Conservation (phyloP, 495 filamentous ascomycete genomes). For the Hypoxylon crocopeplum region DNA sequence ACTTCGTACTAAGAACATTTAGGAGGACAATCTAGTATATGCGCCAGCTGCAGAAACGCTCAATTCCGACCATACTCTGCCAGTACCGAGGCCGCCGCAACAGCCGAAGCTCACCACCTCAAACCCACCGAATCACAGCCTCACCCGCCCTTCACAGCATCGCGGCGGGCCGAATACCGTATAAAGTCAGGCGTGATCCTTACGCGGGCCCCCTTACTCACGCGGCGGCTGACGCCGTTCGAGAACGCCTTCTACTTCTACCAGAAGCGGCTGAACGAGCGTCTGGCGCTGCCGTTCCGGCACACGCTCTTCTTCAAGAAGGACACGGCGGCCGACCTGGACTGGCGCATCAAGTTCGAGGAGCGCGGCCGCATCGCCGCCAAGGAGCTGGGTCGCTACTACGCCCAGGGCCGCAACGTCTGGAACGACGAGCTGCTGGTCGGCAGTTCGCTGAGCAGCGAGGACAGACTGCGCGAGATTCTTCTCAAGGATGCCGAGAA, state of each 20-base stretch:
- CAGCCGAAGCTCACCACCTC: conserved; percentile 36
- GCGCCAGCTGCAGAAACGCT: conserved; percentile 38
- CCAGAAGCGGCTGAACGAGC: conserved; percentile 95
- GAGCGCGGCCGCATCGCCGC: conserved; percentile 73
- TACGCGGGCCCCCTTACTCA: conserved; percentile 86
- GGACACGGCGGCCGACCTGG: conserved; percentile 80
- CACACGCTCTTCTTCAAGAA: conserved; percentile 96
- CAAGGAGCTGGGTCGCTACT: conserved; percentile 86
- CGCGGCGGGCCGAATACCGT: conserved; percentile 55
- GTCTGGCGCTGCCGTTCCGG: conserved; percentile 85
- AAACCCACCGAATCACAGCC: conserved; percentile 35
- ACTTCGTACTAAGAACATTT: conserved; percentile 12
- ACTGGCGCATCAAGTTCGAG: conserved; percentile 87
- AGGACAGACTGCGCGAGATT: conserved; percentile 58
- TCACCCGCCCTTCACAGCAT: conserved; percentile 37
- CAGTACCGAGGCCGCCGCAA: conserved; percentile 20
- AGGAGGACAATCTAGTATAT: conserved; percentile 42
- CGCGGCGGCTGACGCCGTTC: conserved; percentile 81
- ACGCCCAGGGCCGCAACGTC: conserved; percentile 71
- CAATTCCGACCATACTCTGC: conserved; percentile 42
- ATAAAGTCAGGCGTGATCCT: conserved; percentile 84
- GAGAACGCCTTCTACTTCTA: conserved; percentile 95
- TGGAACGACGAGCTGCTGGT: conserved; percentile 96
- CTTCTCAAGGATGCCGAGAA: conserved; percentile 80
- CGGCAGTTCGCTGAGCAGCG: conserved; percentile 65